phyloP scores from a whole-genome alignment of 225 moss, liverwort and hornwort species.

The Climacium dendroides region DNA sequence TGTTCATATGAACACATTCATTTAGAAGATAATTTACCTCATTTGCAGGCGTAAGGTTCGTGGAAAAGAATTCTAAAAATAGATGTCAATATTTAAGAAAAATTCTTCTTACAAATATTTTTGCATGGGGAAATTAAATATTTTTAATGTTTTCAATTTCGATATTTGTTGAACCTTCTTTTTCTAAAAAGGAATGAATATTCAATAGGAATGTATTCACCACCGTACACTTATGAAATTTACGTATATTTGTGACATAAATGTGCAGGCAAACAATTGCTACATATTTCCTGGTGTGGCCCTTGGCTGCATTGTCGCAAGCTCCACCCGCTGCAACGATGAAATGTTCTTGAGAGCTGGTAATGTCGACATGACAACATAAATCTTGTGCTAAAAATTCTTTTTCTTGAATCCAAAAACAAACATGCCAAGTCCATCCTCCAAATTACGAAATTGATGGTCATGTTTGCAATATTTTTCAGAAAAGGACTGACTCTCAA shows the following conservation, averaged over 20 bases:
- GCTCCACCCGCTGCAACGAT: conserved; percentile 30
- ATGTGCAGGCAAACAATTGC: conserved; percentile 49
- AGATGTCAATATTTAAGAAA: background rate
- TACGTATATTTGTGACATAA: background rate
- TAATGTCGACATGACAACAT: background rate
- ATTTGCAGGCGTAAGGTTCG: background rate
- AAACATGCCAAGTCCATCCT: background rate
- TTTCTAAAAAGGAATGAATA: background rate
- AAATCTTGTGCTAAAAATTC: too few species aligned
- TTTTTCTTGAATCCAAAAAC: background rate
- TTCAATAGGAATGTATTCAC: background rate
- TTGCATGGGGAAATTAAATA: background rate
- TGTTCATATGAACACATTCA: background rate
- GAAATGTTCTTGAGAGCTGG: conserved; percentile 54
- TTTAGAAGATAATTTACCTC: background rate
- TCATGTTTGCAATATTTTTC: background rate
- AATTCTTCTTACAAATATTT: background rate
- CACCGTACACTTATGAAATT: background rate
- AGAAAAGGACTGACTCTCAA: background rate
- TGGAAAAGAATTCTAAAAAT: too few species aligned
- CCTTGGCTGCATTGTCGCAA: conserved; percentile 34
- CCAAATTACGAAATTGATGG: background rate
- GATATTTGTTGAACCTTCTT: background rate
- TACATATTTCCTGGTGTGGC: conserved; percentile 58
- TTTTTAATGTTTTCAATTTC: background rate